Percentiles rank a stretch among this genome's conserved stretches.
These are phyloP conservation scores for Gremmenia infestans DNA, from an alignment of 2,329 filamentous ascomycete species.

Conservation along the genomic window DNA sequence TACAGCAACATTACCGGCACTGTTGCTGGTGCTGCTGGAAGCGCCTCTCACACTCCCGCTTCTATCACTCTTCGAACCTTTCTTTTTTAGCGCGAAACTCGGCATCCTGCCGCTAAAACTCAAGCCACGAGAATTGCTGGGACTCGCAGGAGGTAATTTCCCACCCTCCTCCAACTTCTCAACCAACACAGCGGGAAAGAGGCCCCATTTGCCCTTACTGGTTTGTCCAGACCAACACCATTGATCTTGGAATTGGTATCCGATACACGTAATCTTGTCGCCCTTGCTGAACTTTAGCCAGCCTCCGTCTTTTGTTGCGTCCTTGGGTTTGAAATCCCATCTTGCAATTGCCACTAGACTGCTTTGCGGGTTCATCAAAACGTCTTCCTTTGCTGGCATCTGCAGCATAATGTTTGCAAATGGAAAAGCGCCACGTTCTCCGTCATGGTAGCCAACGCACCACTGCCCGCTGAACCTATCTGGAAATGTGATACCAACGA, in stretches of 20 bases:
- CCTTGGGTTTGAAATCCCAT: constrained; percentile 32
- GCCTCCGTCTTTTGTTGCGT: constrained; percentile 24
- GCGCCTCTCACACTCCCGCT: constrained; percentile 9
- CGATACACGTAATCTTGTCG: constrained; percentile 27
- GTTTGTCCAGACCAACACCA: constrained; percentile 31
- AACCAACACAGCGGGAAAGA: constrained; percentile 28
- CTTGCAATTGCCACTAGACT: constrained; percentile 22
- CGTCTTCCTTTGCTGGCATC: constrained; percentile 22
- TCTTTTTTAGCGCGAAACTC: constrained; percentile 11
- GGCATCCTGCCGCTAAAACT: constrained; percentile 1
- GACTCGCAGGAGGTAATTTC: neutral
- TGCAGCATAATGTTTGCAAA: constrained; percentile 21
- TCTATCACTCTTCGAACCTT: constrained; percentile 9
- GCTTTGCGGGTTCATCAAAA: constrained; percentile 25
- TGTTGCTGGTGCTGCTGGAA: constrained; percentile 1
- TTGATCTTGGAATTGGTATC: constrained; percentile 26
- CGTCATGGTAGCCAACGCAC: constrained; percentile 31
- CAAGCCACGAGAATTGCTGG: neutral
- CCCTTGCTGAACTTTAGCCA: constrained; percentile 30
- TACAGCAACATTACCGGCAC: neutral
- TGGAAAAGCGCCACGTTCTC: constrained; percentile 26
- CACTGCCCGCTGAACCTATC: constrained; percentile 25
- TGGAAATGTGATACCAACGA: constrained; percentile 30
- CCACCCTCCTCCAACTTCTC: constrained; percentile 16
- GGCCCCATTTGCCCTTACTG: constrained; percentile 28